Percentiles rank a stretch among this genome's conserved stretches.
These are phyloP conservation scores for Neonectria faginata DNA, from an alignment of 2,329 filamentous ascomycete species.

Conservation along the genomic window DNA sequence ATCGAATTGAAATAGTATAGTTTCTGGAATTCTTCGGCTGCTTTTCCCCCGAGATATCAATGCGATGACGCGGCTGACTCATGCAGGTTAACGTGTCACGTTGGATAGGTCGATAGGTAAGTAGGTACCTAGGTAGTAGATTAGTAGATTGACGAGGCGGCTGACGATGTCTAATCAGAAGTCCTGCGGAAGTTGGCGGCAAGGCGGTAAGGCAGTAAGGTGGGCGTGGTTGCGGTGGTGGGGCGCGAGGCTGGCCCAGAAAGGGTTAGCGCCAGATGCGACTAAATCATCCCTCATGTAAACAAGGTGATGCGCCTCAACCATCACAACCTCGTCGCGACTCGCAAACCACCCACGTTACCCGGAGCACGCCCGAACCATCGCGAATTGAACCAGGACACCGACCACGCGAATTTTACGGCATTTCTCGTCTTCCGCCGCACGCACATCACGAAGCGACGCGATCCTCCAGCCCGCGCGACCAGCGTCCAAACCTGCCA, in stretches of 20 bases:
- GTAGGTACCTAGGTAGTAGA: background rate
- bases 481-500: constrained; percentile 22
- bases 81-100: background rate
- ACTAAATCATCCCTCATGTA: constrained; percentile 46
- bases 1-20: background rate
- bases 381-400: constrained; percentile 31
- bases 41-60: background rate
- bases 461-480: constrained; percentile 32
- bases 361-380: constrained; percentile 28
- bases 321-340: constrained; percentile 45
- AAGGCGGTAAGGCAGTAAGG: background rate
- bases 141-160: constrained; percentile 6
- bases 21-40: background rate
- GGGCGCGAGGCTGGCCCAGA: constrained; percentile 31
- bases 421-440: background rate
- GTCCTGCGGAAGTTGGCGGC: background rate
- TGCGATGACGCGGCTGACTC: background rate
- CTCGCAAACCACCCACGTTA: constrained; percentile 37
- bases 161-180: constrained; percentile 18
- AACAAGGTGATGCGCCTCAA: constrained; percentile 46
- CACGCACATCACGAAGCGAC: constrained; percentile 37
- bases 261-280: constrained; percentile 36
- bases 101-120: too few relatives aligned
- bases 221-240: constrained; percentile 18
- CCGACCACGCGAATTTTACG: background rate